A percentile compares a stretch with the other conserved stretches of the same genome.
Evolutionary conservation across 2,329 filamentous ascomycete species (phyloP).

Genomic region (Fusarium sp.): DNA sequence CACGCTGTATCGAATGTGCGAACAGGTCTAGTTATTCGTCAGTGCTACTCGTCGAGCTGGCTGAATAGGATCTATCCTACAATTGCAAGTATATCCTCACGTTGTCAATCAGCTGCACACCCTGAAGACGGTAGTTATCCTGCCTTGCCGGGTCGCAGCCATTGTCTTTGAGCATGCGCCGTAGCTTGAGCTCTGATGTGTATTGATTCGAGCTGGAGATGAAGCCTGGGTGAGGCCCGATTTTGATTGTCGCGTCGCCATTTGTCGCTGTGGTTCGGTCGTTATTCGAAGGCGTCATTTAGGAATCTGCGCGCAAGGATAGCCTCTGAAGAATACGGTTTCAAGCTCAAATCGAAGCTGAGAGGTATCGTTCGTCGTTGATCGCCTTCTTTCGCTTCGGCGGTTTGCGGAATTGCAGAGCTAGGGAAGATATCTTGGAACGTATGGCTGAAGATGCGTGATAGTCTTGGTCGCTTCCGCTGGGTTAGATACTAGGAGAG

Average conservation of each 20-base stretch:
- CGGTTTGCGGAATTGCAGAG: neutral
- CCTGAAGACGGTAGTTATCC: slow-evolving; percentile 82
- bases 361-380: neutral
- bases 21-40: slow-evolving; percentile 70
- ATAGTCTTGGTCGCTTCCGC: neutral
- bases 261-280: slow-evolving; percentile 28
- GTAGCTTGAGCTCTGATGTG: slow-evolving; percentile 82
- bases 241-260: slow-evolving; percentile 37
- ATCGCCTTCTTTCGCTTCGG: neutral
- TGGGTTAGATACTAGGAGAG: neutral
- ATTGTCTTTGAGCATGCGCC: slow-evolving; percentile 75
- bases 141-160: slow-evolving; percentile 82
- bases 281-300: slow-evolving; percentile 32
- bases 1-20: slow-evolving; percentile 93
- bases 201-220: slow-evolving; percentile 72
- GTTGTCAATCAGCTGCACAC: slow-evolving; percentile 88
- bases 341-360: neutral
- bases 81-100: slow-evolving; percentile 82
- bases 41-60: neutral
- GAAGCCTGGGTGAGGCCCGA: slow-evolving; percentile 60
- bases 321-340: neutral
- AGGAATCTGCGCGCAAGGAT: neutral
- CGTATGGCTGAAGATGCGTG: neutral
- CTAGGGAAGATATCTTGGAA: neutral
- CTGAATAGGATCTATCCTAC: slow-evolving; percentile 55